These are phyloP conservation scores for Entamoeba invadens DNA, from an alignment of 208 protist species.

Conservation along the genomic window DNA sequence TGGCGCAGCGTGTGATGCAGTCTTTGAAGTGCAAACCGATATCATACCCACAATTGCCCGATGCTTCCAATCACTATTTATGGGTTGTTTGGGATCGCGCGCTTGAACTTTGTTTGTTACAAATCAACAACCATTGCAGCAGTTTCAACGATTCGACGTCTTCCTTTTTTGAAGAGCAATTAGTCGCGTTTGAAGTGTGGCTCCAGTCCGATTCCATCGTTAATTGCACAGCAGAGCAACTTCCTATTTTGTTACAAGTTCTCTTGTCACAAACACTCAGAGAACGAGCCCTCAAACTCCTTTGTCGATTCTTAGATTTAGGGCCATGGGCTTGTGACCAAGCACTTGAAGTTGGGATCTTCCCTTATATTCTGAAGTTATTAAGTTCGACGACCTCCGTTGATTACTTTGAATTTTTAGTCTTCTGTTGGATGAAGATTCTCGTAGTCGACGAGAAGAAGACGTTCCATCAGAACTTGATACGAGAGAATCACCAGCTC, in stretches of 20 bases:
- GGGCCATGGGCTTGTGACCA: background rate
- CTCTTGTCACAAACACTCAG: background rate
- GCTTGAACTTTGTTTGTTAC: background rate
- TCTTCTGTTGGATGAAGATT: background rate
- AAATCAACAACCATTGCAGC: slow-evolving; percentile 1
- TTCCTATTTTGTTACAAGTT: slow-evolving; percentile 18
- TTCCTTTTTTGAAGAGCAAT: slow-evolving; percentile 12
- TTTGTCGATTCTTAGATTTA: slow-evolving; percentile 10
- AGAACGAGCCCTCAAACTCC: background rate
- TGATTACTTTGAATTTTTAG: background rate
- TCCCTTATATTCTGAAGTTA: slow-evolving; percentile 1
- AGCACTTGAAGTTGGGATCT: slow-evolving; percentile 9
- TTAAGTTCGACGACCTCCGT: background rate
- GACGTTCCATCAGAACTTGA: background rate
- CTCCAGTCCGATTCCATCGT: background rate
- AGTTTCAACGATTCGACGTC: background rate
- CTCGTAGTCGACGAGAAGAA: background rate
- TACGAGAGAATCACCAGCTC: background rate
- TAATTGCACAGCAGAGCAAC: background rate
- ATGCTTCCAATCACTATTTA: background rate
- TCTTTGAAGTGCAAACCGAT: background rate
- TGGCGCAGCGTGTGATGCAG: background rate
- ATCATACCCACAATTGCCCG: background rate
- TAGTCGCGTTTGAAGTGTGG: slow-evolving; percentile 4
- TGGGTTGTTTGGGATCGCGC: background rate